Evolutionary conservation across 1,284 basidiomycete genomes (phyloP).

Genomic region (Leccinum pachyderme): DNA sequence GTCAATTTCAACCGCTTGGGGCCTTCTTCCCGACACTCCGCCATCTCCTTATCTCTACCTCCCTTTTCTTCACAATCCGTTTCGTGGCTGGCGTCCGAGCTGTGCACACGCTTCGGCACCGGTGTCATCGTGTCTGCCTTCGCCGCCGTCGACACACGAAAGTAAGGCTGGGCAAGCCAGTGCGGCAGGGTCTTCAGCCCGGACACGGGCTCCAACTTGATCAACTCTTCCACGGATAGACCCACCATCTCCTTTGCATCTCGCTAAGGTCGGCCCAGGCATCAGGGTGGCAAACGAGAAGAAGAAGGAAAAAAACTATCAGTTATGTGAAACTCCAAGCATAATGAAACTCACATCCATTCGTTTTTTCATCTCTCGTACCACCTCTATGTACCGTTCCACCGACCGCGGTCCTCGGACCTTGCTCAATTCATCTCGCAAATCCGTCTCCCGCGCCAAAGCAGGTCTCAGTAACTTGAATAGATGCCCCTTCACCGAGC

Average conservation of each 20-base stretch:
- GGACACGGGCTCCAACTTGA: slow-evolving; percentile 48
- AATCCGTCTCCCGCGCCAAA: slow-evolving; percentile 65
- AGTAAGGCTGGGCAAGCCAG: slow-evolving; percentile 78
- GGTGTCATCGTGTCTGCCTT: neutral
- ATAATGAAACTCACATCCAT: slow-evolving; percentile 48
- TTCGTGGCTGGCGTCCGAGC: neutral
- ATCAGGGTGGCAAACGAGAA: neutral
- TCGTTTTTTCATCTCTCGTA: slow-evolving; percentile 62
- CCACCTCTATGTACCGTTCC: slow-evolving; percentile 54
- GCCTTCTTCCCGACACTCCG: neutral
- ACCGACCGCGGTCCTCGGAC: slow-evolving; percentile 43
- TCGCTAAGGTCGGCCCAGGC: slow-evolving; percentile 31
- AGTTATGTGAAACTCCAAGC: neutral
- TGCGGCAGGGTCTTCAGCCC: slow-evolving; percentile 68
- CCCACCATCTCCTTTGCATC: slow-evolving; percentile 42
- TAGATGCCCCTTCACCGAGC: slow-evolving; percentile 88
- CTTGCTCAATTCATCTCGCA: slow-evolving; percentile 70
- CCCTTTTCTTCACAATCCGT: neutral
- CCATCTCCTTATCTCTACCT: neutral
- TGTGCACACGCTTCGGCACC: slow-evolving; percentile 14
- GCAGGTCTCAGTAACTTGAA: slow-evolving; percentile 90
- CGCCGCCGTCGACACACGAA: slow-evolving; percentile 10
- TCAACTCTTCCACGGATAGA: slow-evolving; percentile 42
- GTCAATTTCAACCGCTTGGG: slow-evolving; percentile 16
- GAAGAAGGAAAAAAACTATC: neutral